These are phyloP conservation scores for Candida cerambycidarum DNA, from an alignment of 805 yeast genomes.

Conservation along the genomic window DNA sequence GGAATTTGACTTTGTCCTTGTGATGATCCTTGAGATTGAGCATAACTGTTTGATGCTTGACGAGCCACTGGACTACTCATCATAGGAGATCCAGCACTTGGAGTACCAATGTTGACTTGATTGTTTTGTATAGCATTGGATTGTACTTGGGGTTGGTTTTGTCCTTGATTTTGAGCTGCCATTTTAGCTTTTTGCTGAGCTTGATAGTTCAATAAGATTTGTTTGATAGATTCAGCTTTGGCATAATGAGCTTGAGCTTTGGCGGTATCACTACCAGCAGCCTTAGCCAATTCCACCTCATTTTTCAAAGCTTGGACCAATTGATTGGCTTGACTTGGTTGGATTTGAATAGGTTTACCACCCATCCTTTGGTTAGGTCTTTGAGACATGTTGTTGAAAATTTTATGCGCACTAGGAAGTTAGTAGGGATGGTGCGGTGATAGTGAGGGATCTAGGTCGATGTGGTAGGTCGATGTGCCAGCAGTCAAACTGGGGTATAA, in stretches of 20 bases:
- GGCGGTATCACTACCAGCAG: slow-evolving; percentile 57
- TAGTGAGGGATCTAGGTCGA: no score
- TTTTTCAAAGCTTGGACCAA: slow-evolving; percentile 58
- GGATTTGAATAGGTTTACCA: slow-evolving; percentile 26
- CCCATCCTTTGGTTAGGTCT: slow-evolving; percentile 3
- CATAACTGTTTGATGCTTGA: slow-evolving; percentile 3
- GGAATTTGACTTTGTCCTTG: not conserved
- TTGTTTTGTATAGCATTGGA: slow-evolving; percentile 9
- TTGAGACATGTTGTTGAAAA: slow-evolving; percentile 8
- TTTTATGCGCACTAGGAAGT: not conserved
- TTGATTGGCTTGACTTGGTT: slow-evolving; percentile 56
- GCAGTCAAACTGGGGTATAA: no score
- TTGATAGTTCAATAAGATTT: slow-evolving; percentile 55
- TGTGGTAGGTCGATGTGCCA: no score
- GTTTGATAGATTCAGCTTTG: slow-evolving; percentile 64
- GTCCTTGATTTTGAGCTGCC: slow-evolving; percentile 7
- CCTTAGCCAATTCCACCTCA: slow-evolving; percentile 62
- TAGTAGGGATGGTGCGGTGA: no score
- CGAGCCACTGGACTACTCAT: not conserved
- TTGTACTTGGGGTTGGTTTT: slow-evolving; percentile 6
- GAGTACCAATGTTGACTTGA: slow-evolving; percentile 2
- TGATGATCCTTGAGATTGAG: slow-evolving; percentile 1
- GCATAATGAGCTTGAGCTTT: slow-evolving; percentile 62
- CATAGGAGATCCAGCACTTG: slow-evolving; percentile 7
- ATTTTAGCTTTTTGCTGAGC: slow-evolving; percentile 39